phyloP scores from a whole-genome alignment of 441 rosid species.

The Gossypium davidsonii region DNA sequence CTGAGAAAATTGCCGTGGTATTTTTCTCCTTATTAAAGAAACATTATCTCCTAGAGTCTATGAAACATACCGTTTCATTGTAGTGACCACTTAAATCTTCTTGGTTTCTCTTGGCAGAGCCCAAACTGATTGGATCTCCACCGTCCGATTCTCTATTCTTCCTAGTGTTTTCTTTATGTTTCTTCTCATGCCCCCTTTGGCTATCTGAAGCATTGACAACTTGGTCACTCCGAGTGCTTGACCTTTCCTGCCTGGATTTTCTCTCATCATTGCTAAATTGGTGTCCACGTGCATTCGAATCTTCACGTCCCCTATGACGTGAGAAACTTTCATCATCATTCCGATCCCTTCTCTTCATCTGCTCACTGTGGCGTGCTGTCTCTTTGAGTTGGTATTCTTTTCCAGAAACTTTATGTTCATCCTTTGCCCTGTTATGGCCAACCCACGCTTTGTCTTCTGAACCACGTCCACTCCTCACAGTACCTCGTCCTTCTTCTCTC shows the following conservation, averaged over 20 bases:
- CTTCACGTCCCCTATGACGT: slow-evolving; percentile 60
- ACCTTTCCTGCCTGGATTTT: slow-evolving; percentile 70
- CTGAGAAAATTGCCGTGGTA: slow-evolving; percentile 12
- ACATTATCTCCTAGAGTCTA: slow-evolving; percentile 26
- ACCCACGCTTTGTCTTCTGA: slow-evolving; percentile 70
- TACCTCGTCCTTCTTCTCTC: slow-evolving; percentile 55
- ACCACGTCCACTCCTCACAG: slow-evolving; percentile 49
- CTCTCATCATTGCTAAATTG: slow-evolving; percentile 51
- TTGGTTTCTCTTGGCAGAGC: slow-evolving; percentile 53
- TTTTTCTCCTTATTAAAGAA: slow-evolving; percentile 17
- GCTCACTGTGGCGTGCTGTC: slow-evolving; percentile 54
- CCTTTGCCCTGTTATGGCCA: slow-evolving; percentile 49
- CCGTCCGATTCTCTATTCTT: slow-evolving; percentile 67
- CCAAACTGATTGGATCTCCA: slow-evolving; percentile 40
- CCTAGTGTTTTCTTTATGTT: slow-evolving; percentile 58
- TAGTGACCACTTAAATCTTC: slow-evolving; percentile 59
- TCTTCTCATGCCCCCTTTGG: slow-evolving; percentile 59
- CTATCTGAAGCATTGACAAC: slow-evolving; percentile 47
- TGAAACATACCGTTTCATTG: slow-evolving; percentile 67
- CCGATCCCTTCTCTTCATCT: slow-evolving; percentile 63
- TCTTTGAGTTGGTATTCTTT: slow-evolving; percentile 71
- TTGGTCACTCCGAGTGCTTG: slow-evolving; percentile 50
- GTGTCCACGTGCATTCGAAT: slow-evolving; percentile 47
- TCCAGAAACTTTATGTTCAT: slow-evolving; percentile 57
- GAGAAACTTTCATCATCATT: slow-evolving; percentile 58